Conservation (phyloP, 306 rosid genomes). For the Pterocarpus macrocarpus region DNA sequence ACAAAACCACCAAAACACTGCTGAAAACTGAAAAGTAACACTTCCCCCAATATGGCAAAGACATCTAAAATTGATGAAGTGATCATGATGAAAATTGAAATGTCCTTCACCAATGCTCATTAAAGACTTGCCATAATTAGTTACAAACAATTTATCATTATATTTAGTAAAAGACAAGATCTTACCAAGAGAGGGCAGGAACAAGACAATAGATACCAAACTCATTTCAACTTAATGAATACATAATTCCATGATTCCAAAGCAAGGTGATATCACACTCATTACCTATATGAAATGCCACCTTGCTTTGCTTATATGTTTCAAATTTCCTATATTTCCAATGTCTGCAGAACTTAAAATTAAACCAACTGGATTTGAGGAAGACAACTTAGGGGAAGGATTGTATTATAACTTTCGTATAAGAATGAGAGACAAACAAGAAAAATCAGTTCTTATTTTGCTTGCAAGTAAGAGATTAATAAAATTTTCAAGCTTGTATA, state of each 20-base stretch:
- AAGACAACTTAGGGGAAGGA: constrained; percentile 16
- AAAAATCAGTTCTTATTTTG: constrained; percentile 23
- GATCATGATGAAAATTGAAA: not conserved
- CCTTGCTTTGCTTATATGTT: not conserved
- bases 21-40: not conserved
- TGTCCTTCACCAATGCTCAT: not conserved
- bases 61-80: constrained; percentile 8
- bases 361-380: constrained; percentile 13
- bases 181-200: constrained; percentile 3
- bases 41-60: not conserved
- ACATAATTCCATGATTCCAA: not conserved
- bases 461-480: constrained; percentile 6
- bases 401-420: not conserved
- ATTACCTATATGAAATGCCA: not conserved
- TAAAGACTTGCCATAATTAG: not conserved
- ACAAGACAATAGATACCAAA: constrained; percentile 22
- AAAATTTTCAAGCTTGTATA: constrained; percentile 2
- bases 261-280: not conserved
- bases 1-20: not conserved
- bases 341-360: not conserved
- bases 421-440: constrained; percentile 11
- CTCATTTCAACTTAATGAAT: not conserved
- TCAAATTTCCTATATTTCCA: not conserved
- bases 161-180: not conserved
- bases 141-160: not conserved